Evolutionary conservation across 2,329 filamentous ascomycete genomes (phyloP), one percentile per base, ranked within the genome.

Genomic region (Penicillium thymicola): DNA sequence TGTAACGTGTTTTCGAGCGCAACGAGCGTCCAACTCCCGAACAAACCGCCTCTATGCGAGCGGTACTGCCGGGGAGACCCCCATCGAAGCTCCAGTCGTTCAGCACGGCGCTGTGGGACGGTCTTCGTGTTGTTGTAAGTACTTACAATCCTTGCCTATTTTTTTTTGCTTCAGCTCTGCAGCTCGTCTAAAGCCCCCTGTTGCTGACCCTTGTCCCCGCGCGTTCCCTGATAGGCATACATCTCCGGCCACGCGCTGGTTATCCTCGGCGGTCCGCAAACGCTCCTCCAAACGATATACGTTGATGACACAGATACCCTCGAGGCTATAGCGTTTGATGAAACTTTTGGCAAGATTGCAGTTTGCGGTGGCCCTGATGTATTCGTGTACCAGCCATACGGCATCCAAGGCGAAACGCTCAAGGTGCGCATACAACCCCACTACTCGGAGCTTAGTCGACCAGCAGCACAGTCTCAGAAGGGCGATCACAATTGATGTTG

Each of bases 211-310:
- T 42, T 37, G 49, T 56, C 37, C 48, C 47, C 50, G 60, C 60
- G 56, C 54, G 30, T 57, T 46, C 48, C 23, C 54, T 42, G 43
- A 30, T 68, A 95, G 90, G 85, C 86, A 50, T 99, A 97, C 76
- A 89, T 97, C 63, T 94, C 90, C 58, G 93, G 93, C 68, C 89
- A 88, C 75, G 90, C 90, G 59, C 85, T 97, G 62, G 85, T 94
- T 51, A 87, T 99, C 67, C 85, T 97, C 65, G 83, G 85, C 69
- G 88, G 86, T 49, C 84, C 89, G 51, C 81, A 87, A 59, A 84
- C 84, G 53, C 84, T 97, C 61, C 76, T 96, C 34, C 94, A 99
- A 74, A 97, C 92, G 4, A 88, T 96, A 64, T 96, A 96, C 77
- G 87, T 94, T 68, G 89, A 95, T 68, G 85, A 90, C 63, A 78